Base-by-base conservation (phyloP, 257 asterid species). In the Asclepias syriaca region DNA sequence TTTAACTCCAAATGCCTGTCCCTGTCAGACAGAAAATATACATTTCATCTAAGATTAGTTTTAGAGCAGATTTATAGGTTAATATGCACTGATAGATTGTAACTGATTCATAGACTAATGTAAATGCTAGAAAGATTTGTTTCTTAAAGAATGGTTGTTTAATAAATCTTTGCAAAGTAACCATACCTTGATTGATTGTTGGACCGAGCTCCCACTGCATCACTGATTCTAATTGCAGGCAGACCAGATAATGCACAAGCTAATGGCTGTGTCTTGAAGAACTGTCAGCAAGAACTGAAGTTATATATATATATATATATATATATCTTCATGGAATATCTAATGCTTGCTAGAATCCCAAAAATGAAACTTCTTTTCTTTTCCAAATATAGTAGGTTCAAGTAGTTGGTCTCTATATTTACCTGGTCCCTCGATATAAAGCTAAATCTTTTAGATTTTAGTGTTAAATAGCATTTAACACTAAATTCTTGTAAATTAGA, bases 221-320 rank as follows among this genome's bases (percentile, higher is more conserved):
- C 86, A 43, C 67, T 81, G 0, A 37, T 69, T 72, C 64, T 65
- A 19, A 84, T 80, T 55, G 65, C 60, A 7, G 93, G 88, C 53
- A 88, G 69, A 81, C 79, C 87, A 4, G 84, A 80, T 50, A 77
- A 79, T 29, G 78, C 82, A 74, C 96, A 84, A 32, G 97, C 83
- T 83, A 86, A 75, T 40, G 96, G 95, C 68, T 82, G 79, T 21
- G 83, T 68, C 37, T 48, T 74, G 77, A 92, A 92, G 83, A 89
- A 89, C 96, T 89, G 88, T 24, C 54, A 34, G 39, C 39, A 34
- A 34, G 39, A 34, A 34, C 39, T 34, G 39, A 34, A 34, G 39
- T 34, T 34, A 29, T 29, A 29, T 29, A 2, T 29, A 2, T 34
- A 2, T 29, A 4, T 34, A 34, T 34, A 34, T 34, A 34, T 34